Evolutionary conservation across 345 rosid species (phyloP).

Genomic region (Kandelia obovata): DNA sequence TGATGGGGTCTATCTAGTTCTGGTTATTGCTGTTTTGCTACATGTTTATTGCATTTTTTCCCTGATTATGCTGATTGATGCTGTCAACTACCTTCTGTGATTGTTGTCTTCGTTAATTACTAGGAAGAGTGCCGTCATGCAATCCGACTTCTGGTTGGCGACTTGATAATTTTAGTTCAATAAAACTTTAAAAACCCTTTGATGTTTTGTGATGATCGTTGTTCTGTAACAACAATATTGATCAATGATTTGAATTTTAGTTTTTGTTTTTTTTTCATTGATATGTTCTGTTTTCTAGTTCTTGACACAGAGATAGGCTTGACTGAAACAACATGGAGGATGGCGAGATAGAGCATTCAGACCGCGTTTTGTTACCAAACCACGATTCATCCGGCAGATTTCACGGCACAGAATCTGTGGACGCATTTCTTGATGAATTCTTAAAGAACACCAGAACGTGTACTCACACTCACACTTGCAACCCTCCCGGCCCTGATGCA

Average conservation of each 20-base stretch:
- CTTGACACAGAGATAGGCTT: neutral
- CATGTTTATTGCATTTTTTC: too few relatives aligned
- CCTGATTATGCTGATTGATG: conserved; percentile 16
- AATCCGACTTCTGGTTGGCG: conserved; percentile 8
- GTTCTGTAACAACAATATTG: neutral
- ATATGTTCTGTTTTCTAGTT: conserved; percentile 7
- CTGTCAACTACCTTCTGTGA: conserved; percentile 7
- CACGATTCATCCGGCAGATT: conserved; percentile 27
- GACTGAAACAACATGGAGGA: conserved; percentile 30
- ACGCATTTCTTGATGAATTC: conserved; percentile 37
- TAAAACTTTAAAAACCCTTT: neutral
- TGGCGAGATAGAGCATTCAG: conserved; percentile 45
- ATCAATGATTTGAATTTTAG: neutral
- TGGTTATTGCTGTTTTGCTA: neutral
- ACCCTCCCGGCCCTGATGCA: conserved; percentile 61
- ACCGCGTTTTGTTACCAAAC: conserved; percentile 22
- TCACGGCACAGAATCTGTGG: conserved; percentile 26
- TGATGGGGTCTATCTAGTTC: conserved; percentile 9
- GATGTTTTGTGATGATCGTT: neutral
- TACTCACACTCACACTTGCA: conserved; percentile 76
- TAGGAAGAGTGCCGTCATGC: neutral
- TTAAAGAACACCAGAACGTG: conserved; percentile 46
- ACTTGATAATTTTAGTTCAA: neutral
- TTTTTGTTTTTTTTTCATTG: conserved; percentile 10
- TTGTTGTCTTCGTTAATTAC: conserved; percentile 23